A percentile compares a stretch with the other conserved stretches of the same genome.
These are phyloP conservation scores for Crassisporium funariophilum DNA, from an alignment of 768 basidiomycete species.

Conservation along the genomic window DNA sequence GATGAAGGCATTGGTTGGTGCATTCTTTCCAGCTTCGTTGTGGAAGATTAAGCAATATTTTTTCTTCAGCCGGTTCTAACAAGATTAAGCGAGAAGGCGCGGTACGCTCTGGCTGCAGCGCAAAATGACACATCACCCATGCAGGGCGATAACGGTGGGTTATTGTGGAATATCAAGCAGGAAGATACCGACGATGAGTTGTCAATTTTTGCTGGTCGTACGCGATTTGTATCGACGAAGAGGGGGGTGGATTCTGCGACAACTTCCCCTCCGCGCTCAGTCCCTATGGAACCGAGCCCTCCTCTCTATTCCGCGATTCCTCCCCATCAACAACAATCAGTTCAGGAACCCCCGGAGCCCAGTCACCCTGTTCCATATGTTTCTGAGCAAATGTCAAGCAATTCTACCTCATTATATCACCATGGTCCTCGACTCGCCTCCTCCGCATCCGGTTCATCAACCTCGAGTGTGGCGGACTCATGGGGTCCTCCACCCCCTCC, in stretches of 20 bases:
- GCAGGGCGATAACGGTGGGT: constrained; percentile 36
- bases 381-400: too few relatives aligned
- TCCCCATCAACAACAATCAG: too few relatives aligned
- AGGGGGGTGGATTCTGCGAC: constrained; percentile 22
- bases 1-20: constrained; percentile 62
- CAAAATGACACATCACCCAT: constrained; percentile 36
- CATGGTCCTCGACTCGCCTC: too few relatives aligned
- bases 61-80: constrained; percentile 54
- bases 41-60: background rate
- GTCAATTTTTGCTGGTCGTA: constrained; percentile 69
- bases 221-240: constrained; percentile 57
- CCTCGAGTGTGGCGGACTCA: background rate
- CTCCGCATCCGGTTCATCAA: constrained; percentile 1
- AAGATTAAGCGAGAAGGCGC: constrained; percentile 67
- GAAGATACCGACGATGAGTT: constrained; percentile 66
- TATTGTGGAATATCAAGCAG: constrained; percentile 54
- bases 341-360: too few relatives aligned
- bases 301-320: constrained; percentile 10
- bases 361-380: too few relatives aligned
- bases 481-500: too few relatives aligned
- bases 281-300: constrained; percentile 18
- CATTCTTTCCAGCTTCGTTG: background rate
- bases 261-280: constrained; percentile 8
- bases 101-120: constrained; percentile 49
- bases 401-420: too few relatives aligned